Evolutionary conservation across 305 asterid species (phyloP).

Genomic region (Solanum hybrid): DNA sequence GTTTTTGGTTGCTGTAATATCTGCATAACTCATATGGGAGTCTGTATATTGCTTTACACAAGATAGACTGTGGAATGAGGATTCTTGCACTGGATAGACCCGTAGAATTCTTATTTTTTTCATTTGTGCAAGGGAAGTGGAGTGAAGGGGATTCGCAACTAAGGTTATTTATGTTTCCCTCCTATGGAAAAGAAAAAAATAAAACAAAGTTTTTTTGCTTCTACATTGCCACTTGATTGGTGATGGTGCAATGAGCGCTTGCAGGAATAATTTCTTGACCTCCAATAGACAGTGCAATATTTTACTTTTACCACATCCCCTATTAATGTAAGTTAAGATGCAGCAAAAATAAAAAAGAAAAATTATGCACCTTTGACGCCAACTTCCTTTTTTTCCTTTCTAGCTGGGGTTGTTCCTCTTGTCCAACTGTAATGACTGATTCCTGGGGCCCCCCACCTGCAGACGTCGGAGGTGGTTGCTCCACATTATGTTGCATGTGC

Average conservation of each 20-base stretch:
- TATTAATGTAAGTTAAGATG: not conserved
- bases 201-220: not conserved
- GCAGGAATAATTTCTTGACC: not conserved
- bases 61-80: not conserved
- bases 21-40: not conserved
- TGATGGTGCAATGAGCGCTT: not conserved
- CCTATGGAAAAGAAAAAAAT: not conserved
- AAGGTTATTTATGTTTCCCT: not conserved
- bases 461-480: constrained; percentile 16
- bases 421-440: constrained; percentile 21
- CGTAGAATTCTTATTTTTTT: not conserved
- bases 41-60: not conserved
- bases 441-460: constrained; percentile 23
- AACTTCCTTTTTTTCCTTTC: constrained; percentile 15
- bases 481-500: constrained; percentile 30
- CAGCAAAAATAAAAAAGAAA: not conserved
- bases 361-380: constrained; percentile 29
- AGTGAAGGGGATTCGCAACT: not conserved
- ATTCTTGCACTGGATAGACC: not conserved
- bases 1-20: not conserved
- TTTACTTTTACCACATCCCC: not conserved
- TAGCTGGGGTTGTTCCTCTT: constrained; percentile 19
- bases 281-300: not conserved
- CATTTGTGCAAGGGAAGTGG: not conserved
- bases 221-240: not conserved